A percentile compares a stretch with the other conserved stretches of the same genome.
Conservation (phyloP, 1,284 basidiomycete species). For the Cerioporus squamosus region DNA sequence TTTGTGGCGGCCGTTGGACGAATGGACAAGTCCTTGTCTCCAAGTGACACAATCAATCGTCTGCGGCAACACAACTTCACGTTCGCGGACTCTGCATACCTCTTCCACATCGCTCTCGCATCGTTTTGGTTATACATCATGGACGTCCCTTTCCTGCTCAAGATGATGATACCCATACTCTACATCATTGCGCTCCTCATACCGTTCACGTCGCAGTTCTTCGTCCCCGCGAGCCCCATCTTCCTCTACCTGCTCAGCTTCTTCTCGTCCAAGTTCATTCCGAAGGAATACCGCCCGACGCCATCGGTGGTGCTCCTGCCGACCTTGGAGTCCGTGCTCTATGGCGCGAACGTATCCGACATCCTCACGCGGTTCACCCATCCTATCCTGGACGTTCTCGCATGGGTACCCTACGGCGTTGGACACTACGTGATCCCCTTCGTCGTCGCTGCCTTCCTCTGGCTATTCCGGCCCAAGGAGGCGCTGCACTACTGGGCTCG, state of each 20-base stretch:
- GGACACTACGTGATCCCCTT: conserved; percentile 89
- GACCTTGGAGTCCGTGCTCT: conserved; percentile 92
- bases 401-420: conserved; percentile 97
- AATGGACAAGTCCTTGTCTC: conserved; percentile 79
- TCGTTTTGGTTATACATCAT: conserved; percentile 83
- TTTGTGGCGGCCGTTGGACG: conserved; percentile 64
- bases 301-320: conserved; percentile 94
- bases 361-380: conserved; percentile 95
- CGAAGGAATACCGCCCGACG: conserved; percentile 71
- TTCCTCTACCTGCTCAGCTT: conserved; percentile 86
- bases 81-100: conserved; percentile 61
- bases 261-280: conserved; percentile 88
- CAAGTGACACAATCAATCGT: conserved; percentile 67
- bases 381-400: conserved; percentile 88
- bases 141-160: conserved; percentile 71
- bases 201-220: conserved; percentile 92
- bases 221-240: conserved; percentile 88
- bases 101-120: conserved; percentile 70
- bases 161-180: conserved; percentile 80
- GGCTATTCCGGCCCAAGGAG: conserved; percentile 81
- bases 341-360: conserved; percentile 97
- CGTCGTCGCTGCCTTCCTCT: conserved; percentile 77
- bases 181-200: conserved; percentile 76
- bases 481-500: conserved; percentile 87
- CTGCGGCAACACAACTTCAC: conserved; percentile 67